These are phyloP conservation scores for Sordariomycetes sp. DNA, from an alignment of 2,329 filamentous ascomycete genomes.

Conservation along the genomic window DNA sequence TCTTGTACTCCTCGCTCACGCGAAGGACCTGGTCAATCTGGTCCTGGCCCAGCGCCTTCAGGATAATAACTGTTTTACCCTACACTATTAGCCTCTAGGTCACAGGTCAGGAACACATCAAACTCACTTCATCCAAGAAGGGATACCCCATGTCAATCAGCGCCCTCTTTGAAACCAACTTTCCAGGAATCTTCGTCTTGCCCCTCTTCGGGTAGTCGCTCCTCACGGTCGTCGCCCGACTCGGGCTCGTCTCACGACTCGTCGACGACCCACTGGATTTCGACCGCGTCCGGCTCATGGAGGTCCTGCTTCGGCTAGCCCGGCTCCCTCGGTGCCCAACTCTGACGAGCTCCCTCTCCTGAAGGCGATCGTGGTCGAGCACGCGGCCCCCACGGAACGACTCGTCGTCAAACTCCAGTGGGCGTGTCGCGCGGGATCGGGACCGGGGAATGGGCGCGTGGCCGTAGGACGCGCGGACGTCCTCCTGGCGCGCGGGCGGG, in stretches of 20 bases:
- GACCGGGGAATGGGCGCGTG: slow-evolving; percentile 17
- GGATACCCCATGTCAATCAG: slow-evolving; percentile 78
- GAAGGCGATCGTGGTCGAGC: slow-evolving; percentile 33
- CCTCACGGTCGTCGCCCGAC: slow-evolving; percentile 34
- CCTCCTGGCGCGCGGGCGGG: slow-evolving; percentile 38
- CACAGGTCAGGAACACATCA: background rate
- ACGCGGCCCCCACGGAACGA: slow-evolving; percentile 35
- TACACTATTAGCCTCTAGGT: slow-evolving; percentile 17
- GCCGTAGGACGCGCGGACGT: slow-evolving; percentile 30
- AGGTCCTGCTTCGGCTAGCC: no score
- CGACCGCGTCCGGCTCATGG: slow-evolving; percentile 22
- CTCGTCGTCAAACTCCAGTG: slow-evolving; percentile 55
- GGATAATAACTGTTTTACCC: slow-evolving; percentile 70
- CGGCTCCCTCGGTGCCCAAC: slow-evolving; percentile 29
- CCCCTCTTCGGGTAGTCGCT: slow-evolving; percentile 68
- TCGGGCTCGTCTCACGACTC: slow-evolving; percentile 31
- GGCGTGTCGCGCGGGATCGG: slow-evolving; percentile 30
- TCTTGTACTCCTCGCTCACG: slow-evolving; percentile 65
- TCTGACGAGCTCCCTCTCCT: slow-evolving; percentile 47
- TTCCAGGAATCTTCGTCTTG: slow-evolving; percentile 76
- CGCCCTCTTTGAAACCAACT: slow-evolving; percentile 67
- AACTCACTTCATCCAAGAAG: slow-evolving; percentile 67
- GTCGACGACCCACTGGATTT: slow-evolving; percentile 23
- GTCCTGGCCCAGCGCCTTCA: slow-evolving; percentile 73
- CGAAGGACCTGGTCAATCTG: slow-evolving; percentile 85